Percentiles rank a stretch among this genome's conserved stretches.
Conservation (phyloP, 1,284 basidiomycete species). For the Moniliophthora roreri region DNA sequence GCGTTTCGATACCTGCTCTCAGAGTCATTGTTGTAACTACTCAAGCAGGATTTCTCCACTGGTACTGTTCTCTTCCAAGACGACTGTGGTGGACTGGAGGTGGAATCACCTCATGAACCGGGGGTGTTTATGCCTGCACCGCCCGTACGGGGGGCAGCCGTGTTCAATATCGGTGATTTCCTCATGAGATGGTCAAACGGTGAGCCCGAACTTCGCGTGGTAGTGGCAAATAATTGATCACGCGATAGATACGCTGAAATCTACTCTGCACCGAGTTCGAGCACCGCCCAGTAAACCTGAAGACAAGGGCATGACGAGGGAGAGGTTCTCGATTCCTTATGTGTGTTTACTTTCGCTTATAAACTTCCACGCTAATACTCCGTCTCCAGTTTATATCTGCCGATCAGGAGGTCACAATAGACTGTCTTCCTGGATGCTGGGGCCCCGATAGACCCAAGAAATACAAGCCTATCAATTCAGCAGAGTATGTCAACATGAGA, state of each 20-base stretch:
- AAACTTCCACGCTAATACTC: no score
- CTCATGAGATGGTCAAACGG: constrained; percentile 45
- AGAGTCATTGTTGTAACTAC: no score
- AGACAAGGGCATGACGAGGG: constrained; percentile 37
- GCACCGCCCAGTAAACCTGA: constrained; percentile 34
- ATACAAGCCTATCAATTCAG: constrained; percentile 34
- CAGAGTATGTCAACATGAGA: constrained; percentile 1
- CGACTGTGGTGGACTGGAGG: constrained; percentile 57
- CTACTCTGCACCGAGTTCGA: constrained; percentile 60
- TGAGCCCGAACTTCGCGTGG: constrained; percentile 9
- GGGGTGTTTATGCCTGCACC: constrained; percentile 49
- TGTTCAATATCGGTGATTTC: constrained; percentile 63
- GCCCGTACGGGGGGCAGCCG: constrained; percentile 48
- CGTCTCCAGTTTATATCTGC: constrained; percentile 24
- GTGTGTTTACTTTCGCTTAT: no score
- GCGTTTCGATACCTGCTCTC: background rate
- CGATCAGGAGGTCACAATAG: constrained; percentile 41
- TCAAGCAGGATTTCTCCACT: constrained; percentile 51
- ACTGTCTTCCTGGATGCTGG: constrained; percentile 52
- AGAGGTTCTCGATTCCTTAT: constrained; percentile 58
- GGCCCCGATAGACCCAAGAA: constrained; percentile 38
- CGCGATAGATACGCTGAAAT: constrained; percentile 46
- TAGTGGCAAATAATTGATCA: background rate
- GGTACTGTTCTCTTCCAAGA: constrained; percentile 63
- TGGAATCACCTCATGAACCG: constrained; percentile 49